Percentiles rank a stretch among this genome's conserved stretches.
Conservation (phyloP, 768 basidiomycete genomes). For the Pleurotus djamor region DNA sequence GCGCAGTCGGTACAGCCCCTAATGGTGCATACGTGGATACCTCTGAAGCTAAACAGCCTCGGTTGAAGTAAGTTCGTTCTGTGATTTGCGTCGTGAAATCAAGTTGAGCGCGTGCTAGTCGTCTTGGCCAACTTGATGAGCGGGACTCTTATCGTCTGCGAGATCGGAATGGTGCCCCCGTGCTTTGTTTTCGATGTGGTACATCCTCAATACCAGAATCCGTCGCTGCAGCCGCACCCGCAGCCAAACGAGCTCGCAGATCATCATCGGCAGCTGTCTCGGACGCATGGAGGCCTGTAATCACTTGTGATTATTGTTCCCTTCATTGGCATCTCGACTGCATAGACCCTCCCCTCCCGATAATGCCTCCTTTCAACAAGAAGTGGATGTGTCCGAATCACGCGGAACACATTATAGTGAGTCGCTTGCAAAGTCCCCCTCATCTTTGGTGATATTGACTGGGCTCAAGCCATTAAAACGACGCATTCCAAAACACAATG, state of each 20-base stretch:
- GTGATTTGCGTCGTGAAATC: slow-evolving; percentile 9
- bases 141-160: slow-evolving; percentile 85
- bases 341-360: slow-evolving; percentile 83
- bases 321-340: slow-evolving; percentile 98
- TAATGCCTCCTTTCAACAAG: slow-evolving; percentile 82
- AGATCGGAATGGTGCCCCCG: slow-evolving; percentile 78
- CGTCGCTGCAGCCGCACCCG: slow-evolving; percentile 48
- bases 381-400: slow-evolving; percentile 99
- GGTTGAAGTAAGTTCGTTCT: slow-evolving; percentile 68
- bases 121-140: slow-evolving; percentile 87
- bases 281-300: slow-evolving; percentile 70
- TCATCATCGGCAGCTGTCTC: slow-evolving; percentile 38
- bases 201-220: slow-evolving; percentile 68
- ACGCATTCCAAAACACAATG: slow-evolving; percentile 73
- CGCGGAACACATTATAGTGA: slow-evolving; percentile 79
- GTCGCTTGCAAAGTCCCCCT: slow-evolving; percentile 23
- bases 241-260: slow-evolving; percentile 54
- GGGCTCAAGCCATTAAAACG: slow-evolving; percentile 69
- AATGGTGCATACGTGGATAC: slow-evolving; percentile 85
- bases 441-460: slow-evolving; percentile 10
- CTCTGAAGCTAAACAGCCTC: slow-evolving; percentile 72
- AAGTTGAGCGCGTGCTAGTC: slow-evolving; percentile 37
- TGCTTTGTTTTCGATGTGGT: slow-evolving; percentile 92
- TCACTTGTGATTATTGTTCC: slow-evolving; percentile 94
- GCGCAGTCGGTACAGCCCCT: slow-evolving; percentile 70